Conservation (phyloP, 768 basidiomycete species). For the Lactarius vividus region DNA sequence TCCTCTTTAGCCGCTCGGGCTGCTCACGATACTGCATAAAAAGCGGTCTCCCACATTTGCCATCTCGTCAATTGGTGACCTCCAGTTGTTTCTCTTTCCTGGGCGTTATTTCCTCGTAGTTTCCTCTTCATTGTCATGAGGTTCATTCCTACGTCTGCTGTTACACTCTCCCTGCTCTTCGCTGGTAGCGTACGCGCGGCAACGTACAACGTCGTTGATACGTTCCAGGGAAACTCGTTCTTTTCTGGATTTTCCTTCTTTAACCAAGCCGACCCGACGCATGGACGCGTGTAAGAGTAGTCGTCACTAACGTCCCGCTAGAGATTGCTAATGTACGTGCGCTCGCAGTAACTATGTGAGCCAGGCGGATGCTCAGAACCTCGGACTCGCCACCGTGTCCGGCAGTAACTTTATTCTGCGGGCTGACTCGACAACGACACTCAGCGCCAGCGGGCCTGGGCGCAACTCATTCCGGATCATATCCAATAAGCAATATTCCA, state of each 20-base stretch:
- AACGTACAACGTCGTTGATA: conserved; percentile 47
- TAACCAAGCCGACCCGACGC: conserved; percentile 57
- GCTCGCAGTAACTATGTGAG: conserved; percentile 42
- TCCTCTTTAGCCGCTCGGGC: not conserved
- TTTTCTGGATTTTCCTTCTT: conserved; percentile 49
- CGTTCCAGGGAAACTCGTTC: conserved; percentile 46
- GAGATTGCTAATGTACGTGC: not conserved
- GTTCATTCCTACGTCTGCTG: not conserved
- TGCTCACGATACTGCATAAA: conserved; percentile 2
- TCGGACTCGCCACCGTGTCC: conserved; percentile 57
- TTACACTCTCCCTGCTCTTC: conserved; percentile 10
- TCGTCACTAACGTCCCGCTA: not conserved
- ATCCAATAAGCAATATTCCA: conserved; percentile 52
- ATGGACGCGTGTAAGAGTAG: conserved; percentile 58
- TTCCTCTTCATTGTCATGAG: not conserved
- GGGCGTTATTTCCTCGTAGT: not conserved
- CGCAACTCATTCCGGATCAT: conserved; percentile 56
- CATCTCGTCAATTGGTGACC: not conserved
- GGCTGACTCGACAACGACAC: conserved; percentile 48
- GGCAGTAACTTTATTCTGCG: conserved; percentile 54
- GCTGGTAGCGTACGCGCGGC: conserved; percentile 43
- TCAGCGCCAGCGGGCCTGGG: conserved; percentile 50
- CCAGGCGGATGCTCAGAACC: conserved; percentile 45
- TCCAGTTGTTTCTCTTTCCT: not conserved
- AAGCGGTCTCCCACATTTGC: not conserved